These are phyloP conservation scores for Coemansia sp. DNA, from an alignment of 192 early-diverging fungal species.

Conservation along the genomic window DNA sequence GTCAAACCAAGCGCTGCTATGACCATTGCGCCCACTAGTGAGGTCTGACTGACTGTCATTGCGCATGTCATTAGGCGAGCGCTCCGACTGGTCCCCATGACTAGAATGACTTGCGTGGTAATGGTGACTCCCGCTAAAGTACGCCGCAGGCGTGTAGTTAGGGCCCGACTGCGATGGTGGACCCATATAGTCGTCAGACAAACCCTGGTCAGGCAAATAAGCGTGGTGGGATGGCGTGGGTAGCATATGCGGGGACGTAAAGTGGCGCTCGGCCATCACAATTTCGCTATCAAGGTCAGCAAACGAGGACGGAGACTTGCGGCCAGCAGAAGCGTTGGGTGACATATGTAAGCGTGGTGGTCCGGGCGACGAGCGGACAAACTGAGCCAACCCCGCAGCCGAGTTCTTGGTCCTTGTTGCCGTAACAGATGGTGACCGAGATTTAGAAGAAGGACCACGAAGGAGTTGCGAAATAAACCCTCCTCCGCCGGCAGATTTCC, in stretches of 20 bases:
- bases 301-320: neutral
- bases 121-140: neutral
- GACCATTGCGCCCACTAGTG: neutral
- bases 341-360: neutral
- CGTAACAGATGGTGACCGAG: constrained; percentile 13
- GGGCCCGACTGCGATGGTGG: neutral
- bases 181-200: constrained; percentile 3
- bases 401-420: neutral
- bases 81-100: neutral
- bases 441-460: constrained; percentile 20
- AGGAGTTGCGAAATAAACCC: constrained; percentile 48
- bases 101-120: neutral
- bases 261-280: neutral
- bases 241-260: neutral
- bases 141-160: neutral
- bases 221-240: neutral
- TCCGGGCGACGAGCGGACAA: constrained; percentile 7
- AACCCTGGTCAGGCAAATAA: neutral
- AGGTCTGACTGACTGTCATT: neutral
- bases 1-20: neutral
- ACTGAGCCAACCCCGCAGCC: constrained; percentile 4
- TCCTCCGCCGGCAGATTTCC: constrained; percentile 11
- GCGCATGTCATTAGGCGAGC: neutral
- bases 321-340: neutral
- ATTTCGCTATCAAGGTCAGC: neutral